Evolutionary conservation across 805 yeast species (phyloP).

Genomic region (Schwanniomyces yamadae): DNA sequence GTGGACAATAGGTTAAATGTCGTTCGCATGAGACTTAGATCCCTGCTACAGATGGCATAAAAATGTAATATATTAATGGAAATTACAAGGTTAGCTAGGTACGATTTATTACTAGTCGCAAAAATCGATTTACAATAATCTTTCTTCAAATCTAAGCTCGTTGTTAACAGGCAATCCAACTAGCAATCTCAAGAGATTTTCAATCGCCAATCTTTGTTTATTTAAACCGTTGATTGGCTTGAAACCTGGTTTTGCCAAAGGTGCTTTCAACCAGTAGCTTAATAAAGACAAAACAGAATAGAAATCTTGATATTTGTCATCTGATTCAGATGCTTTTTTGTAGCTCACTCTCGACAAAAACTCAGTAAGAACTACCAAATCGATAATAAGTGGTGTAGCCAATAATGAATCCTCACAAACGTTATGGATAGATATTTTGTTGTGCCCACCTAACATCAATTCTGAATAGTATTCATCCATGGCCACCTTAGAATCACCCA

Average conservation of each 20-base stretch:
- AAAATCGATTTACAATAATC: constrained; percentile 49
- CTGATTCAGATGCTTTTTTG: constrained; percentile 51
- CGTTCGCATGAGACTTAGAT: no score
- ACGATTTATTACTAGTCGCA: no score
- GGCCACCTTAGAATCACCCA: constrained; percentile 95
- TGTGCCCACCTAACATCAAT: constrained; percentile 96
- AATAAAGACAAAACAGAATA: constrained; percentile 85
- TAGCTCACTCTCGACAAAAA: constrained; percentile 84
- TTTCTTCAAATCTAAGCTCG: constrained; percentile 93
- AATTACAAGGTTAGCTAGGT: no score
- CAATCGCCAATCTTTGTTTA: constrained; percentile 91
- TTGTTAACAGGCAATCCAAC: constrained; percentile 88
- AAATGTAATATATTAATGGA: no score
- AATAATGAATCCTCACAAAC: constrained; percentile 94
- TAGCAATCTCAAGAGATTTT: constrained; percentile 83
- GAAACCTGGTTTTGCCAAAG: constrained; percentile 86
- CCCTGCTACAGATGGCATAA: no score
- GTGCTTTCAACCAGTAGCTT: constrained; percentile 96
- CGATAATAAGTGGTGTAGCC: constrained; percentile 93
- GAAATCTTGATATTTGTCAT: constrained; percentile 57
- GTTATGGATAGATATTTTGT: constrained; percentile 89
- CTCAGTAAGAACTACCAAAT: constrained; percentile 85
- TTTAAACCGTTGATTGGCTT: constrained; percentile 90
- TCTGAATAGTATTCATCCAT: constrained; percentile 98
- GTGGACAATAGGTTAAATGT: no score